Base-by-base conservation (phyloP, 305 asterid species). In the Fraxinus sp. region DNA sequence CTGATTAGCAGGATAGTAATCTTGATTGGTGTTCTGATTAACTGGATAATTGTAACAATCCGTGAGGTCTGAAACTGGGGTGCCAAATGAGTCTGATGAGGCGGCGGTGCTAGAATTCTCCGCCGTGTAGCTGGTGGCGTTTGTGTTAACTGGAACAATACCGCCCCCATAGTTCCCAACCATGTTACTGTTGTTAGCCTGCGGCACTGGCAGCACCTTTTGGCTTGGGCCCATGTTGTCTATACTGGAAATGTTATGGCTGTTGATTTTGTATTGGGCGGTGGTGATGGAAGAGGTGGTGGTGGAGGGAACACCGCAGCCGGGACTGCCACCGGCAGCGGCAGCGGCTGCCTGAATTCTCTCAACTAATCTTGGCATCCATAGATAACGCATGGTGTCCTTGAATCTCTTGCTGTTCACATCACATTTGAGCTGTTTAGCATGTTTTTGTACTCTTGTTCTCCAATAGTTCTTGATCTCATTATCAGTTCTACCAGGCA, bases 41-140 rank as follows among this genome's bases (percentile, higher is more conserved):
- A 80, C 79, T 3, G 90, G 62, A 68, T 89, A 87, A 73, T 91
- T 91, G 82, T 86, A 87, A 70, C 93, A 90, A 3, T 94, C 98
- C 4, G 94, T 89, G 41, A 92, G 80, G 84, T 93, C 98, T 5
- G 99, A 91, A 6, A 78, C 89, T 68, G 91, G 92, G 52, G 96
- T 78, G 37, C 93, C 97, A 6, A 89, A 88, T 0, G 97, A 92
- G 74, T 91, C 98, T 0, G 99, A 91, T 1, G 99, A 93, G 4
- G 91, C 91, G 20, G 91, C 90, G 14, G 92, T 88, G 89, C 92
- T 84, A 0, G 97, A 94, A 79, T 91, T 89, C 26, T 91, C 97
- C 9, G 90, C 88, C 11, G 92, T 80, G 72, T 87, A 88, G 4
- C 68, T 86, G 74, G 74, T 68, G 74, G 37, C 74, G 49, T 68